Evolutionary conservation across 148 eudicot species (phyloP), one percentile per base, ranked within the genome.

Genomic region (Silene uniflora): DNA sequence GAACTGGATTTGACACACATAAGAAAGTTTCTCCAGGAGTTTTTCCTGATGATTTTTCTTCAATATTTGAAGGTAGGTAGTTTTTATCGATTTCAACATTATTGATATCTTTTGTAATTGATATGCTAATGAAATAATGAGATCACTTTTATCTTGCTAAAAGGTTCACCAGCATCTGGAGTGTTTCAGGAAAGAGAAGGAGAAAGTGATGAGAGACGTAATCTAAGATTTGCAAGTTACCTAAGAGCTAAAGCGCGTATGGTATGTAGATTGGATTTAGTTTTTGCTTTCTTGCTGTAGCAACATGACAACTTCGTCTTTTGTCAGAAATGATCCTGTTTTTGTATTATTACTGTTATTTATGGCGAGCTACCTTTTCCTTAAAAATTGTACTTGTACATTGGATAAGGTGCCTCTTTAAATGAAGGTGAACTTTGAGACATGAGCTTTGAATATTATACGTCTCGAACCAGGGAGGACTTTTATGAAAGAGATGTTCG

Each of bases 201-300:
- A 60, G 98, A 93, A 86, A 87, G 85, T 81, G 89, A 85, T 75
- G 94, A 89, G 55, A 84, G 98, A 78, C 79, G 97, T 83, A 84
- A 42, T 77, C 81, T 85, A 59, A 88, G 97, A 83, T 84, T 77
- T 16, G 88, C 84, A 32, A 84, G 85, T 64, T 81, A 88, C 66
- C 80, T 52, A 73, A 87, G 80, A 69, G 84, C 86, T 59, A 80
- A 81, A 84, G 83, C 83, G 21, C 91, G 98, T 6, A 82, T 86
- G 93, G 98, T 91, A 82, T 47, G 81, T 71, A 25, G 22, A 69
- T 71, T 27, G 32, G 21, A 19, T 23, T 11, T 7, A 4, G 2
- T 39, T 13, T 55, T 6, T 11, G 47, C 16, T 52, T 69, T 49
- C 16, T 75, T 59, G 62, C 52, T 16, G 46, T 81, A 19, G 25